Conservation (phyloP, 257 asterid species). For the Anisodus tanguticus region DNA sequence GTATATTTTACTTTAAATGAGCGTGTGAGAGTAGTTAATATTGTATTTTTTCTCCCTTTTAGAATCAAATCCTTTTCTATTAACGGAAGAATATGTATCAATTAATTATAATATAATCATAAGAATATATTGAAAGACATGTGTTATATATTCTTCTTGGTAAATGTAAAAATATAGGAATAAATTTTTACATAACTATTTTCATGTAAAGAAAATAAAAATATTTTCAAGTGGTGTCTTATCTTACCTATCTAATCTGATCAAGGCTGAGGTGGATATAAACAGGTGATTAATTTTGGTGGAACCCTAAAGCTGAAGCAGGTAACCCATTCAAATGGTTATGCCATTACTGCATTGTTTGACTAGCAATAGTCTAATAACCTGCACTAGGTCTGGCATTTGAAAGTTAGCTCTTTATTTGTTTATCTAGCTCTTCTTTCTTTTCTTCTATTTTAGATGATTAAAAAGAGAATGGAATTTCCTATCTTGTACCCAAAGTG, state of each 20-base stretch:
- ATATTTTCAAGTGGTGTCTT: not conserved
- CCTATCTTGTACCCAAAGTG: no score
- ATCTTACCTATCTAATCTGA: not conserved
- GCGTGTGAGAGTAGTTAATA: no score
- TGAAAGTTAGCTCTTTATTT: no score
- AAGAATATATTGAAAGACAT: no score
- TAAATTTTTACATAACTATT: not conserved
- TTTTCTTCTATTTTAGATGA: no score
- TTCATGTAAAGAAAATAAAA: not conserved
- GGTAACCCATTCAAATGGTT: conserved; percentile 19
- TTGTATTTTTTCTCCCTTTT: no score
- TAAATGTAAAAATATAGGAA: no score
- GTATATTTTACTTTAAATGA: no score
- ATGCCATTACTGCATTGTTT: conserved; percentile 1
- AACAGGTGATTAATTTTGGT: not conserved
- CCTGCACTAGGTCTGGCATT: not conserved
- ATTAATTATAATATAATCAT: not conserved
- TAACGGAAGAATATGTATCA: not conserved
- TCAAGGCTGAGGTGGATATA: not conserved
- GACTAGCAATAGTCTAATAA: not conserved
- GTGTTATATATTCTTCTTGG: no score
- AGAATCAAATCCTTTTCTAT: no score
- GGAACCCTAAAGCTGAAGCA: not conserved
- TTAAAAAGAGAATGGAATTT: no score
- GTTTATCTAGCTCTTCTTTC: no score